Conservation (phyloP, 768 basidiomycete species). For the Amanita exitialis region DNA sequence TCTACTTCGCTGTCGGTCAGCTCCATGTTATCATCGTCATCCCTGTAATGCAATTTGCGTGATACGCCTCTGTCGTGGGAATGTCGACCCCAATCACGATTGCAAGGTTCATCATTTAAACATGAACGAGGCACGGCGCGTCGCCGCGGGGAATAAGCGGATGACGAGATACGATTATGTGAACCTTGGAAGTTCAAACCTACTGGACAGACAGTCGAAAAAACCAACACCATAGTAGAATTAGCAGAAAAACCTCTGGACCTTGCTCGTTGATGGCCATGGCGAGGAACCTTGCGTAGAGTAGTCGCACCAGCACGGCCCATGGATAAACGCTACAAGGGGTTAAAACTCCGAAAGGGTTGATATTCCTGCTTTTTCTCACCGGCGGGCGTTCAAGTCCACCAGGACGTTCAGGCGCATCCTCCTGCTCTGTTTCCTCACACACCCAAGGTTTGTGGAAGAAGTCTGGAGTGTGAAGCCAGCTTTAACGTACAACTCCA, state of each 20-base stretch:
- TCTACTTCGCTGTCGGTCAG: slow-evolving; percentile 18
- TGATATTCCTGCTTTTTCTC: slow-evolving; percentile 9
- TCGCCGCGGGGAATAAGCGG: slow-evolving; percentile 1
- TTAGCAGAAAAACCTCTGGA: background rate
- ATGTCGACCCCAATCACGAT: background rate
- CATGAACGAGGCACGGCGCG: background rate
- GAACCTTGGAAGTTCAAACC: background rate
- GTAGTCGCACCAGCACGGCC: background rate
- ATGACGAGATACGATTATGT: background rate
- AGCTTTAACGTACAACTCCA: background rate
- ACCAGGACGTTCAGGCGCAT: background rate
- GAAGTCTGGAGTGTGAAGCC: background rate
- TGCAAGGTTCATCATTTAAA: background rate
- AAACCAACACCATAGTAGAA: background rate
- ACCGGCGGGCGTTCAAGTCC: background rate
- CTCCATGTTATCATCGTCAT: slow-evolving; percentile 12
- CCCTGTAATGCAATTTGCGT: background rate
- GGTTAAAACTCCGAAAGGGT: slow-evolving; percentile 32
- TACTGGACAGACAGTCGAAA: background rate
- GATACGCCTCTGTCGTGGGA: background rate
- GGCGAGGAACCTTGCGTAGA: background rate
- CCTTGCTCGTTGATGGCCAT: background rate
- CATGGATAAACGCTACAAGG: slow-evolving; percentile 4
- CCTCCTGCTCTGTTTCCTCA: background rate
- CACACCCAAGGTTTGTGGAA: background rate